Base-by-base conservation (phyloP, 805 yeast genomes). In the Saturnispora gosingensis region DNA sequence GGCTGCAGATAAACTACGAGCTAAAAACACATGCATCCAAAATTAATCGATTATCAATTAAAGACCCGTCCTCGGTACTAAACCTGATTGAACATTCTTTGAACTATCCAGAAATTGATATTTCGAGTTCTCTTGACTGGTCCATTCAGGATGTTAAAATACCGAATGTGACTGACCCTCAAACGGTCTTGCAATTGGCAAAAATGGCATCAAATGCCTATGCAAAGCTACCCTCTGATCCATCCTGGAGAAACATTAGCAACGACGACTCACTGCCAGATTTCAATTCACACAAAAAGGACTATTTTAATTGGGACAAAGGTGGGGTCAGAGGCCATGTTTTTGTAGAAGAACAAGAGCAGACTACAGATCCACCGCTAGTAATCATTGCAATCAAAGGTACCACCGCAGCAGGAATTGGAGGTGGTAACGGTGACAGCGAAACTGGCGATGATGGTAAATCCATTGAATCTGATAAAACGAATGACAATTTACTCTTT, bases 251-350 rank as follows among this genome's bases (percentile, higher is more conserved):
- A 51, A 93, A 91, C 60, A 64, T 65, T 5, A 67, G 65, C 1
- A 51, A 54, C 32, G 27, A 40, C 7, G 18, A 51, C 2, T 47
- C 49, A 24, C 43, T 48, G 3, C 44, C 48, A 15, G 58, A 56
- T 4, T 45, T 34, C 5, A 50, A 51, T 3, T 87, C 82, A 72
- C 72, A 77, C 54, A 69, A 73, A 28, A 66, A 77, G 42, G 72
- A 70, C n/a, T 79, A 82, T 16, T 83, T 83, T 64, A 98, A 98
- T 3, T 93, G 98, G 99, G 77, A 80, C 55, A 82, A 73, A 9
- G 81, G 78, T 54, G 97, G 97, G 0, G 67, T 93, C 2, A 73
- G 99, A 43, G 99, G 99, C 2, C 97, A 93, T 64, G 80, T 93
- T 0, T 93, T 93, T 67, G 82, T 80, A 8, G 75, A 78, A 47